Percentiles rank a stretch among this genome's conserved stretches.
phyloP scores from a whole-genome alignment of 148 eudicot genomes.

The Rhododendron ovatum region DNA sequence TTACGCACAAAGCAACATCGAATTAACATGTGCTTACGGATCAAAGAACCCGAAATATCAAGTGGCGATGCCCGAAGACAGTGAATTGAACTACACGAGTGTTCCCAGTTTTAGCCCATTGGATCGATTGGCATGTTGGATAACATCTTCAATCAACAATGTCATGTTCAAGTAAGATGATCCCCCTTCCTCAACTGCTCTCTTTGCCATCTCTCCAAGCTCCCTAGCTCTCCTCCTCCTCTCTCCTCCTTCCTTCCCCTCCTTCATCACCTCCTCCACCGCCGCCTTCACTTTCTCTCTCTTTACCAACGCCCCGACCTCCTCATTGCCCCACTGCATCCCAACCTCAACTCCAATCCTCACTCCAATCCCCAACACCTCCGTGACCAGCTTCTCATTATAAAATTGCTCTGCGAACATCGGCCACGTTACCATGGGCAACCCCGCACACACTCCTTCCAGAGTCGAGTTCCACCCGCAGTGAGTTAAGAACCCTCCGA shows the following conservation, averaged over 20 bases:
- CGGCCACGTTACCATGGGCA: constrained; percentile 58
- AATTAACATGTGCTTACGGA: too few relatives aligned
- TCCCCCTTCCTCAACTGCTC: constrained; percentile 36
- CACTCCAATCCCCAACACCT: constrained; percentile 36
- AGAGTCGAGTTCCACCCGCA: constrained; percentile 64
- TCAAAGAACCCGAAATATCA: too few relatives aligned
- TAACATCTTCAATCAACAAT: constrained; percentile 27
- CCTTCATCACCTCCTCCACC: constrained; percentile 26
- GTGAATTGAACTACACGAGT: not conserved
- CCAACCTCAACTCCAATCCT: constrained; percentile 36
- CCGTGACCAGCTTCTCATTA: constrained; percentile 45
- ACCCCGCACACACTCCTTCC: constrained; percentile 40
- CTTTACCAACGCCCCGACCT: constrained; percentile 24
- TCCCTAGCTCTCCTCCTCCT: constrained; percentile 29
- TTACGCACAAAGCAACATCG: too few relatives aligned
- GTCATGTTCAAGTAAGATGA: constrained; percentile 32
- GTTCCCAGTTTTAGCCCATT: not conserved
- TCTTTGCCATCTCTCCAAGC: constrained; percentile 30
- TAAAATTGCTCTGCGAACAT: constrained; percentile 54
- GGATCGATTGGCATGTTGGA: constrained; percentile 2
- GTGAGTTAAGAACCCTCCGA: constrained; percentile 44
- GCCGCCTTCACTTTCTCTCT: constrained; percentile 28
- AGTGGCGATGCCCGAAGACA: not conserved
- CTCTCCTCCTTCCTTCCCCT: constrained; percentile 30
- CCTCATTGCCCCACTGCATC: constrained; percentile 32